Evolutionary conservation across 768 basidiomycete genomes (phyloP), one percentile per base, ranked within the genome.

Genomic region (Lentinula edodes): DNA sequence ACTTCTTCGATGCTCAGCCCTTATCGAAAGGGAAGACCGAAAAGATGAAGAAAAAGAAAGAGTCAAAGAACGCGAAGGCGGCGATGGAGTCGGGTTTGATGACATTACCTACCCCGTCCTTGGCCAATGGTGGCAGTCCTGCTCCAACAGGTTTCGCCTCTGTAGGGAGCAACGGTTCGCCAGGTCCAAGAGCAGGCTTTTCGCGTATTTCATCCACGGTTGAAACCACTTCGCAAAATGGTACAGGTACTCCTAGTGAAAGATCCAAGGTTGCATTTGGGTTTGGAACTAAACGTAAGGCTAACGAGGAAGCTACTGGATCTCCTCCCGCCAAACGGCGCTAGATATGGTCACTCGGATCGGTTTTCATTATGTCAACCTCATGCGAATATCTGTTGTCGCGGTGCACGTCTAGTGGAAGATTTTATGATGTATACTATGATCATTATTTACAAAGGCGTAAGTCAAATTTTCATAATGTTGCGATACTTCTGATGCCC

Each of bases 1-100:
- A 91, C 65, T 91, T 92, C 71, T 75, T 94, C 58, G 92, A 94
- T 64, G 78, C 86, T 15, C 90, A 90, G 64, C 89, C 90, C 3
- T 75, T 94, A 12, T 83, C 89, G 0, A 94, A 94, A 71, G 88
- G 88, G 39, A 93, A 92, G 73, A 88, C 89, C 5, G 90, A 91
- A 69, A 91, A 89, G 72, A 78, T 81, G 61, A 91, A 90, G 73
- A 88, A 86, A 72, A 93, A 92, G 77, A 92, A 91, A 69, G 88
- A 89, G 61, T 80, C 75, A 52, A 90, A 86, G 70, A 75, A 73
- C 38, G 73, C 74, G 0, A 77, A 81, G 23, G 81, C 82, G 60
- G 71, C 71, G 38, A 75, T 73, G 6, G 79, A 81, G 43, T 74
- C 78, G 0, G 89, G 88, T 7, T 90, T 93, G 69, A 88, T 91